phyloP scores from a whole-genome alignment of 208 protist species.

The Leishmania major region DNA sequence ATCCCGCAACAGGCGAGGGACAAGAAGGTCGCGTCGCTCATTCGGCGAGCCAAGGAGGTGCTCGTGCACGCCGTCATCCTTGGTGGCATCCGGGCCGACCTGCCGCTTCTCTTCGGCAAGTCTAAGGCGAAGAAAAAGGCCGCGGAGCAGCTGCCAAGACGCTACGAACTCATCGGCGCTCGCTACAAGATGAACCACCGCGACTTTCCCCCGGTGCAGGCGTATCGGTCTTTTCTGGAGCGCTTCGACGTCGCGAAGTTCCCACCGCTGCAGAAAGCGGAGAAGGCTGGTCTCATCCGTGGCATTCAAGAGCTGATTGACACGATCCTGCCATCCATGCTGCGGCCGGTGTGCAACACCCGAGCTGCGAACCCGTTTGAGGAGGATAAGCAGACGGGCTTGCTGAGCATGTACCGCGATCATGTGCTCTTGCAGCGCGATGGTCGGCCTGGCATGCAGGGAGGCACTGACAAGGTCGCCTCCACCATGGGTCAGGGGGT shows the following conservation, averaged over 20 bases:
- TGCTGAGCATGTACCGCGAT: constrained; percentile 60
- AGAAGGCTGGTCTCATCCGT: constrained; percentile 62
- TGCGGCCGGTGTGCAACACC: constrained; percentile 51
- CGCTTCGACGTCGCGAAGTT: constrained; percentile 74
- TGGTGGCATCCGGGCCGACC: constrained; percentile 60
- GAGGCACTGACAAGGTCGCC: constrained; percentile 25
- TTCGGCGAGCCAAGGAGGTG: constrained; percentile 86
- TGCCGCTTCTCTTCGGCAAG: constrained; percentile 83
- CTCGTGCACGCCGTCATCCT: constrained; percentile 89
- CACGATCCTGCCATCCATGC: constrained; percentile 55
- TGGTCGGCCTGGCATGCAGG: constrained; percentile 32
- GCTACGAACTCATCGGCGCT: constrained; percentile 59
- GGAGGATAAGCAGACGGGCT: constrained; percentile 34
- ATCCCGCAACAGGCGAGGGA: constrained; percentile 87
- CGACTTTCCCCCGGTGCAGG: constrained; percentile 55
- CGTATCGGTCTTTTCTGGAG: constrained; percentile 57
- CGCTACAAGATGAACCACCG: constrained; percentile 63
- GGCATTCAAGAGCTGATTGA: constrained; percentile 56
- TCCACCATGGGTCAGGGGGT: constrained; percentile 5
- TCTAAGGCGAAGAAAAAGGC: constrained; percentile 65
- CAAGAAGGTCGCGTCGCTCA: constrained; percentile 91
- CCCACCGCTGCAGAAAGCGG: constrained; percentile 58
- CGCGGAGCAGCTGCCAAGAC: constrained; percentile 48
- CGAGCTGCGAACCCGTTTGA: constrained; percentile 26
- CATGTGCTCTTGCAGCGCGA: constrained; percentile 36